Evolutionary conservation across 805 yeast genomes (phyloP).

Genomic region (Saturnispora sanitii): DNA sequence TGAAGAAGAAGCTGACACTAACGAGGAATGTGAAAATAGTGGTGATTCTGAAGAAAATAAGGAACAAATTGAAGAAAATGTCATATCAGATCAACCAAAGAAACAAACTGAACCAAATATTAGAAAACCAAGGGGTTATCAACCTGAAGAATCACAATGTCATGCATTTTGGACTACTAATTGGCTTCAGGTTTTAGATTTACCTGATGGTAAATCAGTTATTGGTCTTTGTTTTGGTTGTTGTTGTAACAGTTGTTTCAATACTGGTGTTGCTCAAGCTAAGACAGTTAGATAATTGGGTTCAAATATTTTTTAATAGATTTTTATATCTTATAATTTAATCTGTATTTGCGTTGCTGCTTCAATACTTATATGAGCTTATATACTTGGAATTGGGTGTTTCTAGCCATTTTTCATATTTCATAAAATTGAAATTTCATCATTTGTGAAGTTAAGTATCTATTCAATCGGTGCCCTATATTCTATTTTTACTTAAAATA

Average conservation of each 20-base stretch:
- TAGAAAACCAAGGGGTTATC: constrained; percentile 17
- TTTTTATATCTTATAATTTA: too few species aligned
- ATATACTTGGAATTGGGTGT: too few species aligned
- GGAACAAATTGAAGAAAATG: not conserved
- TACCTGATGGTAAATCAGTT: constrained; percentile 5
- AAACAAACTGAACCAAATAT: constrained; percentile 7
- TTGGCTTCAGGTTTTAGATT: constrained; percentile 11
- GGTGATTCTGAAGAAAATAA: not conserved
- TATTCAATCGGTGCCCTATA: too few species aligned
- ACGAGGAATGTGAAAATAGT: too few species aligned
- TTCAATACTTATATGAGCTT: too few species aligned
- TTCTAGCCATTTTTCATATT: too few species aligned
- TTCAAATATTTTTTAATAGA: not conserved
- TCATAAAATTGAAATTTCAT: too few species aligned
- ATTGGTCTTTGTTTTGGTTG: not conserved
- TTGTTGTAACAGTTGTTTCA: constrained; percentile 9
- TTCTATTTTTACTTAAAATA: too few species aligned
- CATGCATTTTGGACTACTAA: constrained; percentile 21
- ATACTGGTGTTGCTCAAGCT: constrained; percentile 7
- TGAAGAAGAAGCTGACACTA: not conserved
- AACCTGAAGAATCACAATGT: constrained; percentile 23
- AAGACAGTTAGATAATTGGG: constrained; percentile 1
- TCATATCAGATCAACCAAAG: constrained; percentile 8
- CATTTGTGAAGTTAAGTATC: too few species aligned
- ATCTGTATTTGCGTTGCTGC: too few species aligned